Percentiles rank a stretch among this genome's conserved stretches.
Conservation (phyloP, 345 rosid species). For the Sonneratia alba region DNA sequence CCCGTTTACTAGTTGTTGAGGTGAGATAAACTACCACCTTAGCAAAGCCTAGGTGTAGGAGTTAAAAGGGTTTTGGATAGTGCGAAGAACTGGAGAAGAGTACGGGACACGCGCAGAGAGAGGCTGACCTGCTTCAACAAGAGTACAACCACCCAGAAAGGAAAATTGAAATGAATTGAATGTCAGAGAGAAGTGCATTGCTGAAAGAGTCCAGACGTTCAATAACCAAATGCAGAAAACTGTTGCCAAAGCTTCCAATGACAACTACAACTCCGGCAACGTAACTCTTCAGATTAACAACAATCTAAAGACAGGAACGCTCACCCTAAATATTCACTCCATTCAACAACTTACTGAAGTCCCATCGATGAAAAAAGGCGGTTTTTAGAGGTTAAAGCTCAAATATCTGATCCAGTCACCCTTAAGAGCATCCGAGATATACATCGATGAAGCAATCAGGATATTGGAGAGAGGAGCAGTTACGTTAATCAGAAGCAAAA, state of each 20-base stretch:
- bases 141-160: neutral
- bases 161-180: neutral
- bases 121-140: constrained; percentile 4
- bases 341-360: neutral
- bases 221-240: neutral
- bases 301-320: too few relatives aligned
- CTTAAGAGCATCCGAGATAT: neutral
- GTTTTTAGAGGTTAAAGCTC: too few relatives aligned
- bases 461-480: neutral
- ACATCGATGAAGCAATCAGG: neutral
- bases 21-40: neutral
- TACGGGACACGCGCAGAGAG: constrained; percentile 94
- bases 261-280: too few relatives aligned
- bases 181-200: neutral
- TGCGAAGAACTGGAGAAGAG: constrained; percentile 70
- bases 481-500: neutral
- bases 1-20: neutral
- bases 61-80: constrained; percentile 1
- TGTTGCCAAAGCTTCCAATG: too few relatives aligned
- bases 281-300: too few relatives aligned
- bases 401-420: too few relatives aligned
- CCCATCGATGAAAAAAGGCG: too few relatives aligned
- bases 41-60: neutral
- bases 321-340: neutral
- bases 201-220: neutral